A percentile compares a stretch with the other conserved stretches of the same genome.
phyloP scores from a whole-genome alignment of 164 flowering plant genomes.

The Santalum album region DNA sequence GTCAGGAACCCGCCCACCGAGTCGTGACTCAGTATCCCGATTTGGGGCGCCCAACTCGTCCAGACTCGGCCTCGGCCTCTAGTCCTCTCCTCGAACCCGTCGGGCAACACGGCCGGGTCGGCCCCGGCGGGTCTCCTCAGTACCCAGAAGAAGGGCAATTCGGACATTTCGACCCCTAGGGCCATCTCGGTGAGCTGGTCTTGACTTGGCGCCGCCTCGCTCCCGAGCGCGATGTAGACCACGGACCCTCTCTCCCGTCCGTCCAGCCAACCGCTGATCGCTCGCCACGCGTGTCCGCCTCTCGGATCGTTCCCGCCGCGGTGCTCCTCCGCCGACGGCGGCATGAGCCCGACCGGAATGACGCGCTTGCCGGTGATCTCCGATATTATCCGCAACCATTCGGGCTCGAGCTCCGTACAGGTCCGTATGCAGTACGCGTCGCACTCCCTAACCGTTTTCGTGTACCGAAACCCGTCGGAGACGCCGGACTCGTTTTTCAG shows the following conservation, averaged over 20 bases:
- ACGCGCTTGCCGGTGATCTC: conserved; percentile 14
- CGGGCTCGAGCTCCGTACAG: conserved; percentile 18
- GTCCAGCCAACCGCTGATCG: conserved; percentile 17
- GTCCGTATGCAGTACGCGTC: conserved; percentile 14
- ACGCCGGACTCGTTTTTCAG: conserved; percentile 3
- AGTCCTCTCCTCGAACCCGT: conserved; percentile 21
- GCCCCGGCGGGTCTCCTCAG: conserved; percentile 11
- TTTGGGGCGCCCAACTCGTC: conserved; percentile 24
- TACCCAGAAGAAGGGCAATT: conserved; percentile 25
- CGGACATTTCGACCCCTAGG: conserved; percentile 20
- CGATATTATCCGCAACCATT: conserved; percentile 15
- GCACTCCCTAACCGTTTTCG: background rate
- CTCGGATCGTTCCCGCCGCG: background rate
- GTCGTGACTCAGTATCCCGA: conserved; percentile 20
- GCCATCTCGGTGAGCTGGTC: conserved; percentile 21
- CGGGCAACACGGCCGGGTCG: conserved; percentile 8
- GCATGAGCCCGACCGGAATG: conserved; percentile 19
- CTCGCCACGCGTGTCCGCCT: conserved; percentile 5
- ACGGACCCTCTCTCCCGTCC: conserved; percentile 13
- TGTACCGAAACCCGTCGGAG: conserved; percentile 6
- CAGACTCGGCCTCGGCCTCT: conserved; percentile 15
- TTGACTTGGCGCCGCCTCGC: conserved; percentile 15
- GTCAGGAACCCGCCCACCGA: conserved; percentile 21
- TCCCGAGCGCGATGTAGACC: conserved; percentile 25
- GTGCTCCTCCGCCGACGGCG: background rate